phyloP scores from a whole-genome alignment of 2,329 filamentous ascomycete genomes.

The Botrytis tulipae region DNA sequence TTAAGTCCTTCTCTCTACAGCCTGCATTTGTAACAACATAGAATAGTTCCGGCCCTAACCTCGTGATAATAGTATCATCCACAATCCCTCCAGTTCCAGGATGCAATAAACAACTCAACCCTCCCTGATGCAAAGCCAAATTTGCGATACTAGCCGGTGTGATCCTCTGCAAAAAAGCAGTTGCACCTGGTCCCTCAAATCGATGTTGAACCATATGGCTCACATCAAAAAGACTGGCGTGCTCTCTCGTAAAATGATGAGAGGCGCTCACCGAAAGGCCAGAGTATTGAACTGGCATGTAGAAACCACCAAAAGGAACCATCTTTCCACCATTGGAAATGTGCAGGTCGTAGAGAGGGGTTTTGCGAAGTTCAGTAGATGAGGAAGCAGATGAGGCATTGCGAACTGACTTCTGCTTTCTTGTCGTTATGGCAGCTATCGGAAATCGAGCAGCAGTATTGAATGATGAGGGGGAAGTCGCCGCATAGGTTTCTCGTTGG shows the following conservation, averaged over 20 bases:
- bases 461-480: slow-evolving; percentile 16
- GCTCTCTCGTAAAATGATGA: slow-evolving; percentile 83
- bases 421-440: slow-evolving; percentile 3
- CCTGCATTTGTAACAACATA: slow-evolving; percentile 96
- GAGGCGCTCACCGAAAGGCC: slow-evolving; percentile 76
- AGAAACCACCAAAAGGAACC: slow-evolving; percentile 91
- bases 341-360: slow-evolving; percentile 77
- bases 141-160: slow-evolving; percentile 72
- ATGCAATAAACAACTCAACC: slow-evolving; percentile 80
- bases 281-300: slow-evolving; percentile 89
- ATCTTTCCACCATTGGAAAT: slow-evolving; percentile 81
- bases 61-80: slow-evolving; percentile 89
- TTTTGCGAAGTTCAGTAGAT: slow-evolving; percentile 52
- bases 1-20: slow-evolving; percentile 83
- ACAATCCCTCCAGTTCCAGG: slow-evolving; percentile 83
- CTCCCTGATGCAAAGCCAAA: slow-evolving; percentile 67
- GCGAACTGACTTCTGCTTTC: slow-evolving; percentile 11
- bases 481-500: slow-evolving; percentile 18
- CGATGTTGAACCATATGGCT: slow-evolving; percentile 94
- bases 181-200: slow-evolving; percentile 76
- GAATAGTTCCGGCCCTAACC: slow-evolving; percentile 70
- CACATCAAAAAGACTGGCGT: slow-evolving; percentile 92
- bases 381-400: slow-evolving; percentile 27
- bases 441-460: slow-evolving; percentile 15
- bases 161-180: slow-evolving; percentile 77